Percentiles rank a stretch among this genome's conserved stretches.
Evolutionary conservation across 805 yeast species (phyloP).

Genomic region (Yamadazyma endophytica): DNA sequence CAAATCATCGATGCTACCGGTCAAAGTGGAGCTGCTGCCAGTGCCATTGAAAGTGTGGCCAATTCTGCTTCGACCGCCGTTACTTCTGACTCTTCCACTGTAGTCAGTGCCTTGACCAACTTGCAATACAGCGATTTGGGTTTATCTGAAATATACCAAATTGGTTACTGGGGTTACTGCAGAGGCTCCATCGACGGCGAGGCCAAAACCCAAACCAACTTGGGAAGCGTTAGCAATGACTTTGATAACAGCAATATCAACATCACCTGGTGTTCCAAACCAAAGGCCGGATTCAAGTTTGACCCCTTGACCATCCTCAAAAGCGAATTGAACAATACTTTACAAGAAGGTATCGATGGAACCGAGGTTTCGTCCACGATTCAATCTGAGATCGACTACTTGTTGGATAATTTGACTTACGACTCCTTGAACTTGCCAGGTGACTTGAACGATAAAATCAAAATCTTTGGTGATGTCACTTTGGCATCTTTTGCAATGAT

Average conservation of each 20-base stretch:
- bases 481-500: slow-evolving; percentile 51
- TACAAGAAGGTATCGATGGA: slow-evolving; percentile 20
- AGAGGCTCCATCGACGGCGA: slow-evolving; percentile 19
- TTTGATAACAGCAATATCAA: slow-evolving; percentile 29
- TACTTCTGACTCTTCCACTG: slow-evolving; percentile 2
- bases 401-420: slow-evolving; percentile 19
- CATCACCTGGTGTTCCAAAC: slow-evolving; percentile 49
- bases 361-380: slow-evolving; percentile 21
- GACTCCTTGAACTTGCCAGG: slow-evolving; percentile 50
- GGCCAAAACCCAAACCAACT: slow-evolving; percentile 2
- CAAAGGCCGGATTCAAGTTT: slow-evolving; percentile 53
- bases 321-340: slow-evolving; percentile 25
- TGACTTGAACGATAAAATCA: slow-evolving; percentile 43
- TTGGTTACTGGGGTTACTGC: slow-evolving; percentile 43
- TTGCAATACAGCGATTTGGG: slow-evolving; percentile 28
- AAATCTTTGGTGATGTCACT: slow-evolving; percentile 43
- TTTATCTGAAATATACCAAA: slow-evolving; percentile 35
- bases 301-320: slow-evolving; percentile 43
- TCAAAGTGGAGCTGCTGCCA: slow-evolving; percentile 4
- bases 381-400: slow-evolving; percentile 17
- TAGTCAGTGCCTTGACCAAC: slow-evolving; percentile 12
- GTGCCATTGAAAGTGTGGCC: neutral
- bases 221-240: slow-evolving; percentile 9
- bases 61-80: slow-evolving; percentile 7
- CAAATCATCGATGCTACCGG: slow-evolving; percentile 11